Evolutionary conservation across 768 basidiomycete species (phyloP).

Genomic region (Mycena rosella): DNA sequence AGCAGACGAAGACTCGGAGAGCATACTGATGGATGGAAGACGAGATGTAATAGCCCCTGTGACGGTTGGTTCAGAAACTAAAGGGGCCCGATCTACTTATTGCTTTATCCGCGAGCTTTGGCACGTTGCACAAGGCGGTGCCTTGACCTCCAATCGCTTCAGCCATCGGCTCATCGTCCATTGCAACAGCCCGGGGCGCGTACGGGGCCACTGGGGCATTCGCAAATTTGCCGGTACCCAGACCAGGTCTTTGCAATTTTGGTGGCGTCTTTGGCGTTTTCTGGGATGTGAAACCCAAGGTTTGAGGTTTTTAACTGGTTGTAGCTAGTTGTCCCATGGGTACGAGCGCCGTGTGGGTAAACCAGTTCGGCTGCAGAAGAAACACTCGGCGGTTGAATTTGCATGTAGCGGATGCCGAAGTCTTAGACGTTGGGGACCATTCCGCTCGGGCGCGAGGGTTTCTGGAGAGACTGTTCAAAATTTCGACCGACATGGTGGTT

Average conservation of each 20-base stretch:
- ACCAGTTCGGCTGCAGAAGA: slow-evolving; percentile 45
- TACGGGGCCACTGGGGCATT: slow-evolving; percentile 17
- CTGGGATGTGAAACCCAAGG: slow-evolving; percentile 44
- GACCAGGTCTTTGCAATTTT: slow-evolving; percentile 42
- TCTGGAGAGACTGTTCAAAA: slow-evolving; percentile 10
- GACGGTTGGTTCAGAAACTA: no score
- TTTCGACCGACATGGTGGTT: not conserved
- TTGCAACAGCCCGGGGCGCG: slow-evolving; percentile 32
- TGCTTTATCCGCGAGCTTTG: no score
- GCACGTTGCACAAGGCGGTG: slow-evolving; percentile 44
- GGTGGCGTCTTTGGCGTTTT: slow-evolving; percentile 46
- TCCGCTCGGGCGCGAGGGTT: slow-evolving; percentile 6
- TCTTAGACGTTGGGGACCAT: slow-evolving; percentile 45
- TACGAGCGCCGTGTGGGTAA: slow-evolving; percentile 41
- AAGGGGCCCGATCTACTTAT: no score
- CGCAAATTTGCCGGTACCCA: slow-evolving; percentile 4
- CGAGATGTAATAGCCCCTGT: no score
- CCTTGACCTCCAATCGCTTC: slow-evolving; percentile 42
- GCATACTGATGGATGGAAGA: no score
- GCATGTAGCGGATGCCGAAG: slow-evolving; percentile 52
- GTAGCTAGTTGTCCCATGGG: slow-evolving; percentile 37
- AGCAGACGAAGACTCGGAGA: no score
- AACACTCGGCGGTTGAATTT: slow-evolving; percentile 49
- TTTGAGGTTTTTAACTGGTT: no score
- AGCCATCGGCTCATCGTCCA: slow-evolving; percentile 42